Evolutionary conservation across 768 basidiomycete species (phyloP), one percentile per base, ranked within the genome.

Genomic region (Auricularia sp.): DNA sequence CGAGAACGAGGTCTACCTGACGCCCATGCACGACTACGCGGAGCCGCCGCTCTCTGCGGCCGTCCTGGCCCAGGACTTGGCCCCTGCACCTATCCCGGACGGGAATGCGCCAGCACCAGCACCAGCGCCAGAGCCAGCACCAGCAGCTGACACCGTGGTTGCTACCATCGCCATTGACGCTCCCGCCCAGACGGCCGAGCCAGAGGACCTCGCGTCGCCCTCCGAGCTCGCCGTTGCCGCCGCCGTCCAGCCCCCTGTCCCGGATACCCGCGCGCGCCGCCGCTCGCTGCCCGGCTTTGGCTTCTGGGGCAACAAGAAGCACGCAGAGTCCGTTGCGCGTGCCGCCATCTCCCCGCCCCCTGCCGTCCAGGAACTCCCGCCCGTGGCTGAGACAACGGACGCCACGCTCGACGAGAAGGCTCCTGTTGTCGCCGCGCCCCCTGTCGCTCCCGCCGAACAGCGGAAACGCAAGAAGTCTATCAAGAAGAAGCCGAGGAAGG

Each of bases 251-350:
- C 2, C 56, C 29, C 29, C 29, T 35, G 34, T 34, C 24, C 56
- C 56, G 8, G 56, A 13, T 10, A 14, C 56, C 11, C 47, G 47
- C 18, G 56, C 56, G 14, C 56, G 56, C 56, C 56, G 56, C 29
- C 56, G 56, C 56, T 59, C 56, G 56, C 56, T 59, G 24, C 56
- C 56, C 11, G 56, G 56, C 56, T 59, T 59, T 59, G 56, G 56
- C 56, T 59, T 59, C 56, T 59, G 24, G 24, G 56, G 56, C 5
- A 59, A 59, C 29, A 59, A 59, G 56, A 59, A 59, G 56, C 56
- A 59, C 34, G 56, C 56, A 21, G 56, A 59, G 56, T 59, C 56
- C 14, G 56, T 59, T 10, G 56, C 56, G 24, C 56, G 56, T 29
- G 56, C 24, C 56, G 21, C 56, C 34, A 35, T 59, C 14, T 59